Conservation (phyloP, 768 basidiomycete species). For the Trametes cingulata region DNA sequence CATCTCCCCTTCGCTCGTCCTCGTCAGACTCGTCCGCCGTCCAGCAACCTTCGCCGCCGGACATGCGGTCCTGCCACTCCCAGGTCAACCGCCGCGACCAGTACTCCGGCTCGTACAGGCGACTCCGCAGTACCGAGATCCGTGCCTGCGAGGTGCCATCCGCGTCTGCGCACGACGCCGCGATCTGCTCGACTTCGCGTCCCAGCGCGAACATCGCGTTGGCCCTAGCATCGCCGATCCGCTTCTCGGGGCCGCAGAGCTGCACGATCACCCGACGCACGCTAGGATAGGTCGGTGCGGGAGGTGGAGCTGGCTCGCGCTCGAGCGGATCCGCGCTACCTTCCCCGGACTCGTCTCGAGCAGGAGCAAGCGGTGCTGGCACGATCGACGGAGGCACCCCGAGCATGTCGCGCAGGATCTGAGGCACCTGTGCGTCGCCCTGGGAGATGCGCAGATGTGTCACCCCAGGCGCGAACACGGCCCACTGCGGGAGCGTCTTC, state of each 20-base stretch:
- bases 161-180: not conserved
- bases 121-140: not conserved
- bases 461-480: slow-evolving; percentile 5
- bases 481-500: slow-evolving; percentile 17
- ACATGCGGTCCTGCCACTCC: slow-evolving; percentile 17
- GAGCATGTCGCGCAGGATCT: slow-evolving; percentile 4
- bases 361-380: not conserved
- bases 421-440: slow-evolving; percentile 7
- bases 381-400: not conserved
- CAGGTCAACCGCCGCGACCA: slow-evolving; percentile 7
- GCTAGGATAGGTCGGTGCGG: not conserved
- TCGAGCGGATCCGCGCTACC: not conserved
- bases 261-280: slow-evolving; percentile 9
- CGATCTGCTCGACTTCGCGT: slow-evolving; percentile 2
- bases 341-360: not conserved
- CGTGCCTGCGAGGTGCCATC: not conserved
- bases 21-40: slow-evolving; percentile 8
- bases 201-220: not conserved
- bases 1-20: not conserved
- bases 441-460: slow-evolving; percentile 17
- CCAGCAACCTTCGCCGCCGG: slow-evolving; percentile 12
- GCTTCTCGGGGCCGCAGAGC: slow-evolving; percentile 2
- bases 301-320: not conserved
- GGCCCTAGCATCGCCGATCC: not conserved
- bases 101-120: not conserved